phyloP scores from a whole-genome alignment of 257 asterid genomes.

The Knoxia roxburghii region DNA sequence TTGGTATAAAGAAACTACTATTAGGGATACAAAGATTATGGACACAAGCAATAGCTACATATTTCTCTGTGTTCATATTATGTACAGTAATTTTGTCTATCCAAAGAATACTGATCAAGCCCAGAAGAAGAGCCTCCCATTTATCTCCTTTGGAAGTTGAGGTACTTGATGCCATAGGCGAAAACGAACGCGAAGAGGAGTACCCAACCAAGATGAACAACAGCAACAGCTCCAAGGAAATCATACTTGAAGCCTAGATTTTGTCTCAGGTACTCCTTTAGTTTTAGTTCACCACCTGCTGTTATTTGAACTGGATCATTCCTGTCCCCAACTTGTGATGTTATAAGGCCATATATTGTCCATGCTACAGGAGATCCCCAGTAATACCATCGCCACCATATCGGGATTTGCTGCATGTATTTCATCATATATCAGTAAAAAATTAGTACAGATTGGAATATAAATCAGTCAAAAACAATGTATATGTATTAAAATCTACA shows the following conservation, averaged over 20 bases:
- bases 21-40: background rate
- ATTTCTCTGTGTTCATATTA: background rate
- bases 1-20: background rate
- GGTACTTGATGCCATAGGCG: conserved; percentile 62
- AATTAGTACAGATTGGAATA: too few species aligned
- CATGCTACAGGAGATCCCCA: conserved; percentile 84
- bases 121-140: background rate
- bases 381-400: conserved; percentile 96
- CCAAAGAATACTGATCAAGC: background rate
- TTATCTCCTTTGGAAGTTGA: conserved; percentile 73
- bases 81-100: conserved; percentile 7
- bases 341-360: conserved; percentile 79
- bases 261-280: conserved; percentile 39
- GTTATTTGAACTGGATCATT: conserved; percentile 34
- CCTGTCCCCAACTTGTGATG: conserved; percentile 65
- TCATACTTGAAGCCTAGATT: conserved; percentile 51
- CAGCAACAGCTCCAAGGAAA: conserved; percentile 67
- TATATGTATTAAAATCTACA: too few species aligned
- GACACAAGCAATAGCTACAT: background rate
- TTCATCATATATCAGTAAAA: background rate
- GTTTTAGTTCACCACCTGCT: conserved; percentile 26
- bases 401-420: conserved; percentile 54
- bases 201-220: conserved; percentile 63
- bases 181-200: conserved; percentile 56
- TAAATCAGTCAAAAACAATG: too few species aligned